Evolutionary conservation across 73 alveolate genomes (phyloP).

Genomic region (Paramecium sonneborni): DNA sequence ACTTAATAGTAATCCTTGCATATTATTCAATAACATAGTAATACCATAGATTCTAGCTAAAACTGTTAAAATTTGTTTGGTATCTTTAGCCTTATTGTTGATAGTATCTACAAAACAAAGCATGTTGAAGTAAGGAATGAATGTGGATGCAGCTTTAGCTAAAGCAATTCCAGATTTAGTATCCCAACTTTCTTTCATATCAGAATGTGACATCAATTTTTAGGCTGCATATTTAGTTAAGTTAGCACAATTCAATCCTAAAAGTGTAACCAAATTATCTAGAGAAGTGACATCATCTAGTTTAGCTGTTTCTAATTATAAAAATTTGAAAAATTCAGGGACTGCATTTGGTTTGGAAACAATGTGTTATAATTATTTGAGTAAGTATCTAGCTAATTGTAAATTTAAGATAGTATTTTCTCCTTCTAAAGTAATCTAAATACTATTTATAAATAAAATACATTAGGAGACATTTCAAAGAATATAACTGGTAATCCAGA

Average conservation of each 20-base stretch:
- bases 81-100: constrained; percentile 4
- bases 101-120: constrained; percentile 40
- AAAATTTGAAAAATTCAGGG: not conserved
- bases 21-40: not conserved
- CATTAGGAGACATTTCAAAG: constrained; percentile 54
- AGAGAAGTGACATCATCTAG: not conserved
- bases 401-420: constrained; percentile 62
- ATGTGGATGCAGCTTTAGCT: constrained; percentile 61
- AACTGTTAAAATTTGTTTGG: constrained; percentile 31
- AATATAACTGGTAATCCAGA: constrained; percentile 74
- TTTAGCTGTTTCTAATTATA: not conserved
- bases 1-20: constrained; percentile 44
- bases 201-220: constrained; percentile 11
- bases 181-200: constrained; percentile 67
- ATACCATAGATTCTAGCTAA: constrained; percentile 59
- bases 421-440: constrained; percentile 60
- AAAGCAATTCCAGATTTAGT: constrained; percentile 48
- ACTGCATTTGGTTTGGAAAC: not conserved
- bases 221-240: not conserved
- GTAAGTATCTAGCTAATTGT: constrained; percentile 61
- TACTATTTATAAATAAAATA: not conserved
- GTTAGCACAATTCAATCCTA: not conserved
- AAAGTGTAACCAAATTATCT: not conserved
- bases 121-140: constrained; percentile 51
- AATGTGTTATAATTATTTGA: not conserved